Base-by-base conservation (phyloP, 2,329 filamentous ascomycete genomes). In the Taxawa tesnikishii region DNA sequence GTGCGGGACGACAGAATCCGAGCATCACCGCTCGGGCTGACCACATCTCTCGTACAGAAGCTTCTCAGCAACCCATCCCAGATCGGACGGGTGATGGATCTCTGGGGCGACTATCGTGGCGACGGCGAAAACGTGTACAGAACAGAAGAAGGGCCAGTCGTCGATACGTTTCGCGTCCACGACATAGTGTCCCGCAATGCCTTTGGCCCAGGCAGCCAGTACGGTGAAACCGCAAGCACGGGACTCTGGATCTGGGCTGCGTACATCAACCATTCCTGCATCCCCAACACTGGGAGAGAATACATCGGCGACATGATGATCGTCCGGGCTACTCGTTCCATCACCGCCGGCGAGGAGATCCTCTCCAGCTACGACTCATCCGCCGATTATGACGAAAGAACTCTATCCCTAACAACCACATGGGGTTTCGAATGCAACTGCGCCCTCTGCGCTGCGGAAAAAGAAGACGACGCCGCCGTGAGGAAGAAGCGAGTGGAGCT, bases 221-320 rank as follows among this genome's bases (percentile, higher is more conserved):
- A 24, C n/a, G 21, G n/a, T 24, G n/a, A 24, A 8, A 24, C 21
- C 21, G 21, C 21, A 12, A 27, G 8, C 26, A 13, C 26, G 12
- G 27, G 26, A 7, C 40, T 64, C 15, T 65, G 59, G 59, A 43
- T 51, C 2, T 40, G 48, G 4, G 52, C 57, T 3, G 54, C 59
- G 0, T 59, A 58, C 35, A 54, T 60, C 36, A 65, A 65, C 28
- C 60, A 65, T 37, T 58, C 56, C 0, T 65, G 60, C 34, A 29
- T 51, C 2, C 32, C 50, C 18, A 64, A 61, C 35, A 36, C 44
- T 0, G 46, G 45, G 26, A 56, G 54, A 16, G 46, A 54, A 2
- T 60, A 53, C 28, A 43, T 60, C 5, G 61, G 61, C 14, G 61
- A 60, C 36, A 33, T 60, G 3, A 49, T 60, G 32, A 40, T 63